Base-by-base conservation (phyloP, 352 stramenopile genomes). In the Ophiocytium majus region DNA sequence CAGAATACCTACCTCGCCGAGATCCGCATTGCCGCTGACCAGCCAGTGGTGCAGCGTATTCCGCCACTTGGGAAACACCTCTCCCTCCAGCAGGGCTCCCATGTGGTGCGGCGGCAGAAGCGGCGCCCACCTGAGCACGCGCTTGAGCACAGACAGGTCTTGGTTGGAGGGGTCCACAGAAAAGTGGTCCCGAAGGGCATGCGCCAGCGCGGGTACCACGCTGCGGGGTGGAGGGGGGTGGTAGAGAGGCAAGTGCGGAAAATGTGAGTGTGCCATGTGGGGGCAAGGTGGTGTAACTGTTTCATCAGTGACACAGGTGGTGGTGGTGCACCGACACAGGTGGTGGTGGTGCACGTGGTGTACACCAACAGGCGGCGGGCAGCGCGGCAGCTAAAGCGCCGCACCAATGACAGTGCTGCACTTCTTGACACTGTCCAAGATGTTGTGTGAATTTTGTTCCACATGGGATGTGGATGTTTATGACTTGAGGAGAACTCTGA, bases 11-110 rank as follows among this genome's bases (percentile, higher is more conserved):
- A 82, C 84, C 84, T 85, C 79, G 32, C 79, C 50, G n/a, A 82
- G 82, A 74, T 88, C 49, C 10, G 79, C 84, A 5, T 57, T 80
- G 31, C 71, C 32, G 81, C 79, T 85, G 0, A 28, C 49, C 9
- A 97, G 89, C 94, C 94, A 97, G 74, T 90, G 90, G 17, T 91
- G 92, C 74, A 97, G 86, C 19, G 94, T 92, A 23, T 91, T 91
- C 14, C 97, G 91, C 94, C 94, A 97, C 83, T 95, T 93, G 0
- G 93, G 92, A 78, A 97, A 97, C 78, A 97, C 96, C 79, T 97
- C 94, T 9, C 93, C 94, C 87, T 97, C 94, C 32, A 97, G 85
- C 36, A 89, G 79, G 49, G 82, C 82, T 0, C 49, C 64, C 63
- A 89, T 80, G 50, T 89, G 83, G 14, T 82, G 63, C 14, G 64